Percentiles rank a stretch among this genome's conserved stretches.
phyloP scores from a whole-genome alignment of 139 green algal species.

The Pleodorina starrii region DNA sequence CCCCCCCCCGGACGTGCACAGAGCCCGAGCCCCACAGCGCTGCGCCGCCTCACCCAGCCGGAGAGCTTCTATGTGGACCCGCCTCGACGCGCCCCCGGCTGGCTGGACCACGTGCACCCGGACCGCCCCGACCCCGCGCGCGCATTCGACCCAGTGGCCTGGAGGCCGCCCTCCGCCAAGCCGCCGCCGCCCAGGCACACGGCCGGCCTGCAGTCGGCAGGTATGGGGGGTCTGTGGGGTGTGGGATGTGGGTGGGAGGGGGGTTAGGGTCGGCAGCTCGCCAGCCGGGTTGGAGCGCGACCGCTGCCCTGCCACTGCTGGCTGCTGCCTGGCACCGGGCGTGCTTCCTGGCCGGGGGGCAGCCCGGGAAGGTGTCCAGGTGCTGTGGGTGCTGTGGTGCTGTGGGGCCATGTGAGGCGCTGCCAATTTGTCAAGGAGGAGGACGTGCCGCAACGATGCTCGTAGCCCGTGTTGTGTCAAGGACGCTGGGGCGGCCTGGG shows the following conservation, averaged over 20 bases:
- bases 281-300: no score
- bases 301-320: no score
- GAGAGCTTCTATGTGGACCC: slow-evolving; percentile 20
- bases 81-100: neutral
- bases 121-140: neutral
- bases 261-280: neutral
- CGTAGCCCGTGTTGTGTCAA: no score
- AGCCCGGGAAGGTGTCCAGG: no score
- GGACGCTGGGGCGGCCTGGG: no score
- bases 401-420: no score
- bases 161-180: neutral
- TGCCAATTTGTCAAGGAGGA: no score
- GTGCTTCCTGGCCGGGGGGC: no score
- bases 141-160: neutral
- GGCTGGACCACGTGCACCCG: slow-evolving; percentile 39
- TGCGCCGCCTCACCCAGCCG: neutral
- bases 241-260: neutral
- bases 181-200: slow-evolving; percentile 6
- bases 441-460: no score
- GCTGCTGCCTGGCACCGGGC: no score
- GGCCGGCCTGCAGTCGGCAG: neutral
- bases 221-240: neutral
- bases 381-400: no score
- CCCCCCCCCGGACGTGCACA: no score
- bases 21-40: neutral